Percentiles rank a stretch among this genome's conserved stretches.
Evolutionary conservation across 2,329 filamentous ascomycete species (phyloP).

Genomic region (Penicillium sp.): DNA sequence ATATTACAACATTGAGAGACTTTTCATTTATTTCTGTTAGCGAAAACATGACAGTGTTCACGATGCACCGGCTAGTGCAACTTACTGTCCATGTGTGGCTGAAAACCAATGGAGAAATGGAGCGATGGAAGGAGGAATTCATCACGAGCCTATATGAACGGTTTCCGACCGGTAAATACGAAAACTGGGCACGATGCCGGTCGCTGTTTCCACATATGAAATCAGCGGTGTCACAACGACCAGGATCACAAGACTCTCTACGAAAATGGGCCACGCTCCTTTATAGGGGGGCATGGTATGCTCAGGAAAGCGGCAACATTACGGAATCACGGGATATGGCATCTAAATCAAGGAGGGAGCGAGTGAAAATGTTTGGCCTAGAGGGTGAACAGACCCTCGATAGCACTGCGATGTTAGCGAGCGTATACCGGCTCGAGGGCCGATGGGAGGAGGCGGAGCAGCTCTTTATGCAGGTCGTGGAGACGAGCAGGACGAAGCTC

Average conservation of each 20-base stretch:
- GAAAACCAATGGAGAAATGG: too few relatives aligned
- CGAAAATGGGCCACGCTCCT: neutral
- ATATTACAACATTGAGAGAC: too few relatives aligned
- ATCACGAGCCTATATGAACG: too few relatives aligned
- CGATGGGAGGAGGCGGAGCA: neutral
- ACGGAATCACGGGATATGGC: neutral
- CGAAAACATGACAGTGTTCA: too few relatives aligned
- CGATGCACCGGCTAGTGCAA: too few relatives aligned
- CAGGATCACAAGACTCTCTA: neutral
- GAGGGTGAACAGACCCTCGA: neutral
- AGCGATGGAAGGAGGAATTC: too few relatives aligned
- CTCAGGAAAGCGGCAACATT: neutral
- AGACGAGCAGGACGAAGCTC: neutral
- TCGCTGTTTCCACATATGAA: neutral
- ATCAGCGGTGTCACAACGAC: constrained; percentile 9
- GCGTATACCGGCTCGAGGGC: neutral
- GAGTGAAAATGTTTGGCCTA: neutral
- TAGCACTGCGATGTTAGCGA: neutral
- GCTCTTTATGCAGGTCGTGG: neutral
- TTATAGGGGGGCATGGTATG: neutral
- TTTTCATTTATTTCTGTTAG: too few relatives aligned
- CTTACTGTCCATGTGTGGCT: too few relatives aligned
- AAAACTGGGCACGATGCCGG: too few relatives aligned
- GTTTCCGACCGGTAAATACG: too few relatives aligned
- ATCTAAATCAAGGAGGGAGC: neutral